Percentiles rank a stretch among this genome's conserved stretches.
Conservation (phyloP, 2,329 filamentous ascomycete genomes). For the Parastagonospora avenae region DNA sequence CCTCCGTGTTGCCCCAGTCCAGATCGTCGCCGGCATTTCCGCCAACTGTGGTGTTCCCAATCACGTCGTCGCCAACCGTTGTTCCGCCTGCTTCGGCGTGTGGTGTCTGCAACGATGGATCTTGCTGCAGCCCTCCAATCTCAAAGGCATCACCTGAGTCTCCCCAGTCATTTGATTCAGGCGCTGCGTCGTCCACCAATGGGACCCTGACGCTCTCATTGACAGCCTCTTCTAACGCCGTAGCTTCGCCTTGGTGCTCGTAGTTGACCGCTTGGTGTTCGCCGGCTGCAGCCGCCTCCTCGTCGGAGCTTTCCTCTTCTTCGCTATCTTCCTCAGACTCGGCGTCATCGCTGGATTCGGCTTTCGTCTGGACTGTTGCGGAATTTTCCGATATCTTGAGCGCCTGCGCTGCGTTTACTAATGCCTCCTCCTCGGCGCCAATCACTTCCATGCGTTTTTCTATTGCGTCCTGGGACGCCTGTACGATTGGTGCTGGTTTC, state of each 20-base stretch:
- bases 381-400: constrained; percentile 20
- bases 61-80: constrained; percentile 37
- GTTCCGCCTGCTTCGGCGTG: constrained; percentile 36
- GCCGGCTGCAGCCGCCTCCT: constrained; percentile 13
- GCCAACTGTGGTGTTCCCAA: constrained; percentile 36
- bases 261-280: constrained; percentile 45
- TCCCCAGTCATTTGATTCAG: constrained; percentile 46
- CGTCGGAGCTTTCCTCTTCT: constrained; percentile 16
- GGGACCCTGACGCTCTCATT: constrained; percentile 50
- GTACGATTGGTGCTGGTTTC: constrained; percentile 35
- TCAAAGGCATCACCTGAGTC: constrained; percentile 39
- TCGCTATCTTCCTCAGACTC: constrained; percentile 17
- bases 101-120: constrained; percentile 27
- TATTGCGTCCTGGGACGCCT: constrained; percentile 9
- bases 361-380: constrained; percentile 13
- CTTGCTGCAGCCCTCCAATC: constrained; percentile 31
- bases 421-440: constrained; percentile 14
- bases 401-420: constrained; percentile 21
- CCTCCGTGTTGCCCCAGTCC: constrained; percentile 44
- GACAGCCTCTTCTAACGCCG: constrained; percentile 53
- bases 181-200: constrained; percentile 43
- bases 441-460: constrained; percentile 7
- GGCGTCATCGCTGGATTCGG: constrained; percentile 12
- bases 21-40: constrained; percentile 36
- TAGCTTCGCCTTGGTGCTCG: constrained; percentile 54